Evolutionary conservation across 257 asterid genomes (phyloP), one percentile per base, ranked within the genome.

Genomic region (Nicotiana noctiflora): DNA sequence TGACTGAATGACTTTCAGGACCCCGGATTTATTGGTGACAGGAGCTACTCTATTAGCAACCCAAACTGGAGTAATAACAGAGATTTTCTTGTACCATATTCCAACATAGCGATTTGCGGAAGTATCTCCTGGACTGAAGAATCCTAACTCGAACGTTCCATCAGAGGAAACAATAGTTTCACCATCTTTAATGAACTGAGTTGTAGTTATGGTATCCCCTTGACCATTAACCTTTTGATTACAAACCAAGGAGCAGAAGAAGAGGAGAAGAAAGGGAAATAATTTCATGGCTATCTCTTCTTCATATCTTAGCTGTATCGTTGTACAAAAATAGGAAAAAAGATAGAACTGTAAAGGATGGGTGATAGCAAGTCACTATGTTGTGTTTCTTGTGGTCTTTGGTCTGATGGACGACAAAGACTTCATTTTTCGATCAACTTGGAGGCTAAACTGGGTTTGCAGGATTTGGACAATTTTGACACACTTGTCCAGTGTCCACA

Each of bases 71-170:
- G 84, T 79, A 17, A 27, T 52, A 27, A 4, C 31, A 57, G 83
- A 25, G 8, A 87, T 70, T 25, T 82, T 84, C 79, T 82, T 85
- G 88, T 86, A 85, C 93, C 93, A 85, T 49, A 88, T 79, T 0
- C 91, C 91, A 2, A 89, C 79, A 2, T 85, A 89, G 6, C 86
- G 77, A 51, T 82, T 82, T 9, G n/a, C 23, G 2, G 68, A 62
- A 18, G 90, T 80, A 12, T 51, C 77, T 5, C 79, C 81, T 0
- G 91, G 89, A 68, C 83, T 89, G 80, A 88, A 89, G 57, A 88
- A 88, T 65, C 88, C 93, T 78, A 89, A 31, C 10, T 84, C 89
- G 64, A 86, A 89, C 18, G 19, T 85, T 25, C 86, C 90, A 27
- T 60, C 82, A 8, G 87, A 65, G 2, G 93, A 89, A 57, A 83